A percentile compares a stretch with the other conserved stretches of the same genome.
Conservation (phyloP, 1,284 basidiomycete genomes). For the Trichosporon inkin region DNA sequence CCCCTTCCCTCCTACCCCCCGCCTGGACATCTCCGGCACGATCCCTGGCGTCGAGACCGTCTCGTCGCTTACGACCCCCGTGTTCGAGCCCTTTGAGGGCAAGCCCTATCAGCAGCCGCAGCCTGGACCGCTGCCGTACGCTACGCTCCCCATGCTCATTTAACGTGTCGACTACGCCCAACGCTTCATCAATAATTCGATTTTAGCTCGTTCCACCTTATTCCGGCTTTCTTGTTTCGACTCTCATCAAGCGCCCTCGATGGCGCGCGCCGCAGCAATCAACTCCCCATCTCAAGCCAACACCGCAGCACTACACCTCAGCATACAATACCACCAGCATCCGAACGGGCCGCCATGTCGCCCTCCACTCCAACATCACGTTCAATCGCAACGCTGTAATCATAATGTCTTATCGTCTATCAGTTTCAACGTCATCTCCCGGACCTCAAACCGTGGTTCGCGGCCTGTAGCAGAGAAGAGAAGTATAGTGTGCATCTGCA, state of each 20-base stretch:
- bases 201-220: not conserved
- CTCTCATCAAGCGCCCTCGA: not conserved
- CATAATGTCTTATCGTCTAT: not conserved
- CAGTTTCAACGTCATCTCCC: not conserved
- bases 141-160: constrained; percentile 22
- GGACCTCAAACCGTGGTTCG: not conserved
- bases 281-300: not conserved
- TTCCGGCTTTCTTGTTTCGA: not conserved
- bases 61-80: constrained; percentile 18
- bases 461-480: constrained; percentile 6
- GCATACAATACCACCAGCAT: constrained; percentile 7
- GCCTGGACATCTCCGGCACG: constrained; percentile 19
- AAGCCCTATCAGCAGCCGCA: constrained; percentile 14
- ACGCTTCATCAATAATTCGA: constrained; percentile 4
- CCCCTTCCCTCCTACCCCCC: constrained; percentile 42
- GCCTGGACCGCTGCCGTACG: constrained; percentile 15
- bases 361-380: not conserved
- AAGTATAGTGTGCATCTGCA: constrained; percentile 6
- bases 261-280: not conserved
- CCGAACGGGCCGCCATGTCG: not conserved
- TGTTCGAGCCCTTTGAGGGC: constrained; percentile 18
- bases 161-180: constrained; percentile 18
- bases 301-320: constrained; percentile 1
- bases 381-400: not conserved
- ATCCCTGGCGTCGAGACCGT: constrained; percentile 18